Conservation (phyloP, 2,329 filamentous ascomycete genomes). For the Metarhizium guizhouense region DNA sequence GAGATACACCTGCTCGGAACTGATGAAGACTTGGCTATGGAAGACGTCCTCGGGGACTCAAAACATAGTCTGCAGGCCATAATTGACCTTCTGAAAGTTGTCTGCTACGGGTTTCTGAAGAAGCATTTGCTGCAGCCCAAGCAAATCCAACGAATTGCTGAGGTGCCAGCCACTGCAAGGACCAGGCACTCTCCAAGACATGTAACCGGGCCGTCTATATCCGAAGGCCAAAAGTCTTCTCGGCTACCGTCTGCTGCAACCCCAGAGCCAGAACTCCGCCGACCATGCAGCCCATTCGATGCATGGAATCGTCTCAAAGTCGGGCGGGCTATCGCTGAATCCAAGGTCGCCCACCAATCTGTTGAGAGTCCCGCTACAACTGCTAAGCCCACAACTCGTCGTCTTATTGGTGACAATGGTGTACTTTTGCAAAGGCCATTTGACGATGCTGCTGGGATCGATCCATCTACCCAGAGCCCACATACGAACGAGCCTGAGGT, state of each 20-base stretch:
- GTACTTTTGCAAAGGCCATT: slow-evolving; percentile 37
- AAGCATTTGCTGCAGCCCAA: slow-evolving; percentile 60
- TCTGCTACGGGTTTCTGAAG: slow-evolving; percentile 66
- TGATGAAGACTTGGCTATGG: slow-evolving; percentile 24
- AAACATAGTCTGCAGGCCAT: slow-evolving; percentile 38
- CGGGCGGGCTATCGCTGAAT: slow-evolving; percentile 10
- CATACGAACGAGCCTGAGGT: too few species aligned
- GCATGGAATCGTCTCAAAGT: slow-evolving; percentile 28
- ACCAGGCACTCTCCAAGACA: too few species aligned
- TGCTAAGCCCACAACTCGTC: not conserved
- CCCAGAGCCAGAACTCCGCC: not conserved
- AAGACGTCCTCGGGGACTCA: slow-evolving; percentile 34
- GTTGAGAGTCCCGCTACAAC: not conserved
- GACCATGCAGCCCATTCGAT: slow-evolving; percentile 6
- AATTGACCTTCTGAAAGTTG: slow-evolving; percentile 55
- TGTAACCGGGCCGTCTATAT: not conserved
- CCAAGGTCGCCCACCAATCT: not conserved
- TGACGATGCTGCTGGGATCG: slow-evolving; percentile 18
- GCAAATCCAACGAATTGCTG: slow-evolving; percentile 11
- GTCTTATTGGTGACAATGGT: slow-evolving; percentile 31
- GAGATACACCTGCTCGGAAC: slow-evolving; percentile 40
- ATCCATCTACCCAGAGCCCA: not conserved
- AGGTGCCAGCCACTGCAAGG: not conserved
- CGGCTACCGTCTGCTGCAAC: not conserved
- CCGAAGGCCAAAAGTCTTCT: not conserved